These are phyloP conservation scores for Inga oerstediana DNA, from an alignment of 306 rosid species.

Conservation along the genomic window DNA sequence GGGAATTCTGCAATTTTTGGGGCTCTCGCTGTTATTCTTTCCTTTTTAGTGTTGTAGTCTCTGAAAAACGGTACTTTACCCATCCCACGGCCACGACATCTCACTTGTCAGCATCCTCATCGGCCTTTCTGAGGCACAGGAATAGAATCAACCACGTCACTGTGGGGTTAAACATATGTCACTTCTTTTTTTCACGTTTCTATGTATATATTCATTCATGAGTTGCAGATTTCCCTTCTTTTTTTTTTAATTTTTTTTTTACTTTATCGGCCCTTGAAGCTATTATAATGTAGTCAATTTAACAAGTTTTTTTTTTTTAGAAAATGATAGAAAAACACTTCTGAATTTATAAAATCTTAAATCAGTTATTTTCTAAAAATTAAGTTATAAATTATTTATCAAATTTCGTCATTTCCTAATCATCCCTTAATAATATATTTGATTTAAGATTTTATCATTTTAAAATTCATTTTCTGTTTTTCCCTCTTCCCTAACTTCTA, in stretches of 20 bases:
- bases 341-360: too few species aligned
- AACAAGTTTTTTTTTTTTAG: constrained; percentile 6
- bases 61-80: neutral
- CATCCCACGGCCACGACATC: neutral
- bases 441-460: too few species aligned
- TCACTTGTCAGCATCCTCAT: constrained; percentile 20
- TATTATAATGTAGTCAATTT: constrained; percentile 5
- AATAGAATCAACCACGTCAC: neutral
- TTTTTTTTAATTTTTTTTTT: neutral
- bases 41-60: constrained; percentile 30
- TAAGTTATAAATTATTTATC: too few species aligned
- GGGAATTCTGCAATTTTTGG: constrained; percentile 28
- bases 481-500: too few species aligned
- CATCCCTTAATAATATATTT: too few species aligned
- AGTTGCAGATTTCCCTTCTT: constrained; percentile 28
- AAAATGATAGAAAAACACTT: too few species aligned
- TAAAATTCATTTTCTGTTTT: too few species aligned
- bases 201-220: constrained; percentile 15
- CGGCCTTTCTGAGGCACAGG: constrained; percentile 14
- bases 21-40: constrained; percentile 37
- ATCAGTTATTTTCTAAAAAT: too few species aligned
- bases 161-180: neutral
- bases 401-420: too few species aligned
- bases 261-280: neutral
- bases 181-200: neutral